Conservation (phyloP, 2,329 filamentous ascomycete species). For the Xylariomycetidae sp. region DNA sequence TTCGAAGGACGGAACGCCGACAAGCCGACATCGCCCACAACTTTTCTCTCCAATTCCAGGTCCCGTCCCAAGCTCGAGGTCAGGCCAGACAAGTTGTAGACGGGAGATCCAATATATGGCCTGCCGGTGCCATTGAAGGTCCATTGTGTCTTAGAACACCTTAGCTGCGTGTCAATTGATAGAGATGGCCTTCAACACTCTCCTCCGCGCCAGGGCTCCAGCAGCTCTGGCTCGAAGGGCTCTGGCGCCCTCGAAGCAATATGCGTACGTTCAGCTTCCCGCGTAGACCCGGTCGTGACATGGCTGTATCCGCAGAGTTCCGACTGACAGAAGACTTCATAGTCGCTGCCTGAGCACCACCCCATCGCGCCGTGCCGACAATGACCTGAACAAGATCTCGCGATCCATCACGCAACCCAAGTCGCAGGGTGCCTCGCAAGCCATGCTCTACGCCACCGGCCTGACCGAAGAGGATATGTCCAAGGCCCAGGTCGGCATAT, state of each 20-base stretch:
- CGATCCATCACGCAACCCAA: conserved; percentile 88
- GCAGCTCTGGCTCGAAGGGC: conserved; percentile 21
- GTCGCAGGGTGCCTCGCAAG: conserved; percentile 95
- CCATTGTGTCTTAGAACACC: neutral
- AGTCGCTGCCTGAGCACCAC: conserved; percentile 49
- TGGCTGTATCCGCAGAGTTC: neutral
- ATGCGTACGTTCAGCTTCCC: conserved; percentile 18
- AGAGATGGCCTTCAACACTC: conserved; percentile 23
- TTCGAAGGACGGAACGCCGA: conserved; percentile 4
- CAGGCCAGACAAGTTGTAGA: neutral
- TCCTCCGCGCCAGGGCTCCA: conserved; percentile 25
- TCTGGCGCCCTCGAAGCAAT: conserved; percentile 18
- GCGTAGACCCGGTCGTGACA: neutral
- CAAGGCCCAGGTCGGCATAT: conserved; percentile 97
- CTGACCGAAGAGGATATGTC: conserved; percentile 80
- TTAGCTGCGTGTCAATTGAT: conserved; percentile 4
- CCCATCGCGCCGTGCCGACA: conserved; percentile 40
- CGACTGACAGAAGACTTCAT: conserved; percentile 1
- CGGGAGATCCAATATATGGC: conserved; percentile 3
- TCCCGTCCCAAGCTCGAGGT: conserved; percentile 1
- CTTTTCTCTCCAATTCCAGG: conserved; percentile 8
- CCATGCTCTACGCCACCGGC: conserved; percentile 97
- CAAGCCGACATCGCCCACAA: conserved; percentile 16
- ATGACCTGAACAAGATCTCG: conserved; percentile 77
- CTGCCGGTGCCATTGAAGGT: conserved; percentile 6